phyloP scores from a whole-genome alignment of 495 filamentous ascomycete genomes.

The Acidiella bohemica region DNA sequence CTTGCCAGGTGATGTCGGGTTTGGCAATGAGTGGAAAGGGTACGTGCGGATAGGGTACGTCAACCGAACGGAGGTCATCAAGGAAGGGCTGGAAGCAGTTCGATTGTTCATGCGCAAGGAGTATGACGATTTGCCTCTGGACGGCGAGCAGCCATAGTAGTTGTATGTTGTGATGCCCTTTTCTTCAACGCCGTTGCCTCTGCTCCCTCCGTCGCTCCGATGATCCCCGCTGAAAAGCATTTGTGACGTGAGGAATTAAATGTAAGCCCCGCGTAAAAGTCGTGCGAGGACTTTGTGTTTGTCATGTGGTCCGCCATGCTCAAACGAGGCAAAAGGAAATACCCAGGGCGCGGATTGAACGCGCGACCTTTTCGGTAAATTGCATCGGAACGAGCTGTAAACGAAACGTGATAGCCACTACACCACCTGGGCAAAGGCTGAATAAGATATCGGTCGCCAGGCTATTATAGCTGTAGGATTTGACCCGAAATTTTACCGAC shows the following conservation, averaged over 20 bases:
- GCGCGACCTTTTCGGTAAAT: conserved; percentile 19
- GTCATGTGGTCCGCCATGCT: too few relatives aligned
- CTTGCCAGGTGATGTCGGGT: conserved; percentile 61
- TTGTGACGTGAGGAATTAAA: too few relatives aligned
- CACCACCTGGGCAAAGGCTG: conserved; percentile 16
- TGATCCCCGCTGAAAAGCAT: too few relatives aligned
- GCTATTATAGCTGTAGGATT: too few relatives aligned
- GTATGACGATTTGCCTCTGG: conserved; percentile 37
- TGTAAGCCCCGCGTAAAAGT: too few relatives aligned
- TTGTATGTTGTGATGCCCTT: too few relatives aligned
- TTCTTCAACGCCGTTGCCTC: too few relatives aligned
- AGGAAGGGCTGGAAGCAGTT: conserved; percentile 50
- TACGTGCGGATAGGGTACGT: conserved; percentile 72
- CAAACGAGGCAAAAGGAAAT: conserved; percentile 2
- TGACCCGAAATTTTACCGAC: too few relatives aligned
- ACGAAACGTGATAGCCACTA: conserved; percentile 26
- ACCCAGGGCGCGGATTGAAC: conserved; percentile 19
- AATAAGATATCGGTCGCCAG: too few relatives aligned
- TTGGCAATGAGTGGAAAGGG: conserved; percentile 65
- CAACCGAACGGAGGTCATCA: conserved; percentile 55
- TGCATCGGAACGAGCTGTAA: conserved; percentile 14
- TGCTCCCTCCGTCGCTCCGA: too few relatives aligned
- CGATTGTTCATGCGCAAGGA: conserved; percentile 48
- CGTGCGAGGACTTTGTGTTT: too few relatives aligned
- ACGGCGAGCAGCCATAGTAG: too few relatives aligned